Evolutionary conservation across 2,329 filamentous ascomycete genomes (phyloP), one percentile per base, ranked within the genome.

Genomic region (Dactylellina cionopaga): DNA sequence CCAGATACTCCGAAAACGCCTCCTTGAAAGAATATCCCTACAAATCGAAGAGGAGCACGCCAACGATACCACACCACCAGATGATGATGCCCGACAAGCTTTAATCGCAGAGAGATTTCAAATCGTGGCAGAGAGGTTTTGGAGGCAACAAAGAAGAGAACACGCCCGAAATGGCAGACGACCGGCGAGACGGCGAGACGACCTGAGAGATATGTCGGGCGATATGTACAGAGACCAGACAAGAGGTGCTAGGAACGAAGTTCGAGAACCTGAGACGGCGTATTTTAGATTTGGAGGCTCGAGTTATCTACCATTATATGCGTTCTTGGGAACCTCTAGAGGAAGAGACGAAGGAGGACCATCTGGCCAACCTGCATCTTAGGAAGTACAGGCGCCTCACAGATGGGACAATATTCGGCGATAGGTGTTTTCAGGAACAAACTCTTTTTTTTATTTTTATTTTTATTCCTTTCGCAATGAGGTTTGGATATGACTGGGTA

Each of bases 101-200:
- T 24, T 72, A n/a, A 35, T 72, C 46, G 52, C 68, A 1, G 68
- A 72, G 31, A 46, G 68, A 44, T 72, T 72, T 15, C 29, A 35
- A n/a, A 55, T 72, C 29, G 68, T 72, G n/a, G 68, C 68, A 11
- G 68, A 72, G 17, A 58, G 68, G 24, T 72, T 54, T 54, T 72
- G 68, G 68, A 58, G 68, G 27, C 59, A 72, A 3, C 68, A 72
- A n/a, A 41, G 68, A 11, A 58, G 68, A 46, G 5, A 19, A 11
- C 56, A 72, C 25, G 52, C 46, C 5, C 51, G 68, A 24, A 65
- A 55, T n/a, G 68, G 68, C 43, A 25, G 68, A 25, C 51, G 68
- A 4, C 68, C 68, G 22, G 24, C 68, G 3, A 24, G 68, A 4
- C 68, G 68, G 59, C 47, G 68, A 49, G 68, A 72, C 15, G 68